These are phyloP conservation scores for Cercospora janseana DNA, from an alignment of 2,329 filamentous ascomycete species.

Conservation along the genomic window DNA sequence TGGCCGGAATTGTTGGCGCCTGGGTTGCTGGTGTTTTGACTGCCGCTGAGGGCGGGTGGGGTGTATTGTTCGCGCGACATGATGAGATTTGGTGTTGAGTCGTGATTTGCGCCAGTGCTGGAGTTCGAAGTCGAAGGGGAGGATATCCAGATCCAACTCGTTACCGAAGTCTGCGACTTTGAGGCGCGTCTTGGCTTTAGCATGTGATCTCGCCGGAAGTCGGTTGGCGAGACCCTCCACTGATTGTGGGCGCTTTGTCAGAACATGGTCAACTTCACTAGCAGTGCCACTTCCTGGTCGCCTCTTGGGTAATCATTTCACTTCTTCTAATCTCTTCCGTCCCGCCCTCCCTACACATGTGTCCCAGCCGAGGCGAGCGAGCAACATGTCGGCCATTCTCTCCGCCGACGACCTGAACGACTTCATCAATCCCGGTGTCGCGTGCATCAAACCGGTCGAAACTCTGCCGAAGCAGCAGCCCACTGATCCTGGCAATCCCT, in stretches of 20 bases:
- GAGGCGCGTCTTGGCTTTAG: neutral
- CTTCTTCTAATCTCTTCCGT: neutral
- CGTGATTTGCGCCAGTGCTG: slow-evolving; percentile 1
- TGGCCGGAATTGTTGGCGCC: slow-evolving; percentile 24
- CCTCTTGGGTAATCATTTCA: slow-evolving; percentile 7
- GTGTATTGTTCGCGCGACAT: slow-evolving; percentile 72
- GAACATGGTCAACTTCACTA: slow-evolving; percentile 10
- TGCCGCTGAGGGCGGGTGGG: slow-evolving; percentile 57
- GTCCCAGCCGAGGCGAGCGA: slow-evolving; percentile 30
- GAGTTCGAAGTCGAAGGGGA: slow-evolving; percentile 11
- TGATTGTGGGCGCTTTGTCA: slow-evolving; percentile 7
- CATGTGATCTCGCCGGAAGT: slow-evolving; percentile 9
- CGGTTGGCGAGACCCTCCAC: slow-evolving; percentile 6
- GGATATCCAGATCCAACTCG: slow-evolving; percentile 5
- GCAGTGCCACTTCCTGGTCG: slow-evolving; percentile 5
- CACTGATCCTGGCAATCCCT: slow-evolving; percentile 48
- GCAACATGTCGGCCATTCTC: slow-evolving; percentile 87
- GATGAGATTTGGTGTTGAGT: slow-evolving; percentile 14
- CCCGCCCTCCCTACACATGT: slow-evolving; percentile 26
- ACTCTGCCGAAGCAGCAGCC: slow-evolving; percentile 69
- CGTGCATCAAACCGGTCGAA: slow-evolving; percentile 96
- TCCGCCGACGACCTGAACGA: slow-evolving; percentile 97
- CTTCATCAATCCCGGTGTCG: slow-evolving; percentile 96
- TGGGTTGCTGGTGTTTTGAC: slow-evolving; percentile 33
- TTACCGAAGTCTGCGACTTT: slow-evolving; percentile 1